phyloP scores from a whole-genome alignment of 257 asterid genomes.

The Forsythia viridissima region DNA sequence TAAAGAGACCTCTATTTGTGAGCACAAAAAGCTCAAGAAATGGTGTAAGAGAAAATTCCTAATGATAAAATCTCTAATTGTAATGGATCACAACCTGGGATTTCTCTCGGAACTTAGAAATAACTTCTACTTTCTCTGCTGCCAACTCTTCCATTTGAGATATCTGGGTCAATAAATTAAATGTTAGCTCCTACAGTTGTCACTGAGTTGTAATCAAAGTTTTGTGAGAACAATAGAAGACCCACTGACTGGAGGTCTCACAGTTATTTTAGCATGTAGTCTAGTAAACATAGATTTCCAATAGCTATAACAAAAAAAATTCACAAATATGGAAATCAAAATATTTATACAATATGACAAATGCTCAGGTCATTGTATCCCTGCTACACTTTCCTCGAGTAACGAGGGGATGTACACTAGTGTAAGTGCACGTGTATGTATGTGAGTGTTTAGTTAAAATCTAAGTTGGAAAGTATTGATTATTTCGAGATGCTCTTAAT shows the following conservation, averaged over 20 bases:
- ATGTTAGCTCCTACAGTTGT: slow-evolving; percentile 11
- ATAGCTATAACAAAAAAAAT: not conserved
- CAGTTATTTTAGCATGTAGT: slow-evolving; percentile 10
- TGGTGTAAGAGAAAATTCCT: not conserved
- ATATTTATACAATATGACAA: not conserved
- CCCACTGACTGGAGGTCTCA: slow-evolving; percentile 2
- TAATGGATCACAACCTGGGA: slow-evolving; percentile 50
- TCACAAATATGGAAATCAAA: not conserved
- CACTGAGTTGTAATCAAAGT: slow-evolving; percentile 4
- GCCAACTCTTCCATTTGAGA: slow-evolving; percentile 57
- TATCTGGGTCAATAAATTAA: slow-evolving; percentile 44
- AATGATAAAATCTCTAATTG: slow-evolving; percentile 16
- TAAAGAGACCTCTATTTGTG: not conserved
- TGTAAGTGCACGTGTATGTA: not conserved
- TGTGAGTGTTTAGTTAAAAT: not conserved
- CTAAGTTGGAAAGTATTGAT: slow-evolving; percentile 1
- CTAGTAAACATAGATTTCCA: slow-evolving; percentile 6
- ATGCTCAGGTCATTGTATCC: not conserved
- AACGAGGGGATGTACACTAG: slow-evolving; percentile 6
- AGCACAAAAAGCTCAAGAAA: slow-evolving; percentile 1
- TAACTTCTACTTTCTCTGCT: slow-evolving; percentile 45
- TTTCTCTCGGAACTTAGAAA: slow-evolving; percentile 60
- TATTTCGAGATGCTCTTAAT: not conserved
- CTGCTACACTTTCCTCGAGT: not conserved
- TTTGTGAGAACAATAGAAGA: slow-evolving; percentile 15